Evolutionary conservation across 1,284 basidiomycete genomes (phyloP), one percentile per base, ranked within the genome.

Genomic region (Cryptococcus sp.): DNA sequence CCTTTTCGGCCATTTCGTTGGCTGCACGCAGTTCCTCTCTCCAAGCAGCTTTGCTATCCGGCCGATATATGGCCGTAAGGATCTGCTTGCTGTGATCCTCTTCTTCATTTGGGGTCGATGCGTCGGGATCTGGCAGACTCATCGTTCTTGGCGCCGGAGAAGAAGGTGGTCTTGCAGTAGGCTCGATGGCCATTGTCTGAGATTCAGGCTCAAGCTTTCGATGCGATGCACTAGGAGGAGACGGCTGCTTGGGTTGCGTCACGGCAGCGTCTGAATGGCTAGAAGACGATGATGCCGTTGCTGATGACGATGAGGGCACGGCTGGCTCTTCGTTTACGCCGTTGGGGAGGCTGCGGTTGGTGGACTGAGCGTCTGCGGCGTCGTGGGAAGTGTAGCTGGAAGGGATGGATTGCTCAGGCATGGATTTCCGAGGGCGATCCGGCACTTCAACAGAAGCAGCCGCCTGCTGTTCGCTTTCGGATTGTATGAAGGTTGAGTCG

Each of bases 41-140:
- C 91, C 91, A 94, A 62, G 90, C 88, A 17, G 86, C 86, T 20
- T 84, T 85, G 67, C 87, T 87, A 68, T 92, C 91, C 0, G 91
- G 90, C 50, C 88, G 84, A 79, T 92, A 94, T 55, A 94, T 91
- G 16, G 90, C 89, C 16, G 92, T 94, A 40, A 88, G 70, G 50
- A 80, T 71, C 53, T 85, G 84, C 11, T 72, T 69, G 23, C 83
- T 82, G 57, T 80, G 80, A 49, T 83, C 64, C 15, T 60, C 53
- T 47, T 50, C 50, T 15, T 19, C 38, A 20, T 11, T 15, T n/a
- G 42, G 2, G n/a, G 54, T 4, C n/a, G 53, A 40, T 7, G 54
- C 60, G 13, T 57, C 58, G 2, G 54, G 54, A 0, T 71, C 66
- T 1, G 72, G 70, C 19, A 75, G 54, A 1, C 52, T 41, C 3